These are phyloP conservation scores for Monilinia aucupariae DNA, from an alignment of 2,329 filamentous ascomycete species.

Conservation along the genomic window DNA sequence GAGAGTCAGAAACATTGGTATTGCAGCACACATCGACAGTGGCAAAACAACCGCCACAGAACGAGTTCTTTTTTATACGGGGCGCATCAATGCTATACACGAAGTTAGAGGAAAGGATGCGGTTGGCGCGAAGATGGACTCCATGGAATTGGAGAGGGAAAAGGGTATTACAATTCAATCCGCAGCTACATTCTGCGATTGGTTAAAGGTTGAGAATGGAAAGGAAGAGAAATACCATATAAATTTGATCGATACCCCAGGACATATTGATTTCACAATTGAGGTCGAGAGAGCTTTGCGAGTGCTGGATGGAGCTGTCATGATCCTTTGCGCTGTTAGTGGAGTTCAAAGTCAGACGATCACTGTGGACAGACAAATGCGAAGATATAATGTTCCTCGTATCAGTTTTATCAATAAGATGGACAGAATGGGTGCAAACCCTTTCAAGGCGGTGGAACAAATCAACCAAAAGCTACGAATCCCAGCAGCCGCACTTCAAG, in stretches of 20 bases:
- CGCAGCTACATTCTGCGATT: conserved; percentile 95
- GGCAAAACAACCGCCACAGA: conserved; percentile 97
- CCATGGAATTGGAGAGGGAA: conserved; percentile 96
- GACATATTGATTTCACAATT: conserved; percentile 98
- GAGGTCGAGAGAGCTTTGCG: conserved; percentile 93
- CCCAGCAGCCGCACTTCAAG: conserved; percentile 84
- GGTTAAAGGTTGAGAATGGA: conserved; percentile 79
- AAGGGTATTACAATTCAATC: conserved; percentile 99
- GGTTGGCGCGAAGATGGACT: conserved; percentile 99
- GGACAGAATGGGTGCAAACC: conserved; percentile 98
- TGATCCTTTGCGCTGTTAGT: conserved; percentile 96
- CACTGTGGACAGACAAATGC: conserved; percentile 97
- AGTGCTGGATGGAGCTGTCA: conserved; percentile 92
- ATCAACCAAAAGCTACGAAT: conserved; percentile 96
- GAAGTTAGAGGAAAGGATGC: conserved; percentile 93
- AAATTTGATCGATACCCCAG: conserved; percentile 97
- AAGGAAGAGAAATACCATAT: conserved; percentile 91
- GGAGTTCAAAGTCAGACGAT: conserved; percentile 98
- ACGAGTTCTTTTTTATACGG: conserved; percentile 96
- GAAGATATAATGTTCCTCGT: conserved; percentile 91
- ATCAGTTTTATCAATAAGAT: conserved; percentile 99
- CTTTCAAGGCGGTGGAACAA: conserved; percentile 94
- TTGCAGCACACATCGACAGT: conserved; percentile 97
- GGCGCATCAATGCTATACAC: conserved; percentile 93
- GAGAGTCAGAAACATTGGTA: conserved; percentile 92